These are phyloP conservation scores for Kandelia obovata DNA, from an alignment of 345 rosid genomes.

Conservation along the genomic window DNA sequence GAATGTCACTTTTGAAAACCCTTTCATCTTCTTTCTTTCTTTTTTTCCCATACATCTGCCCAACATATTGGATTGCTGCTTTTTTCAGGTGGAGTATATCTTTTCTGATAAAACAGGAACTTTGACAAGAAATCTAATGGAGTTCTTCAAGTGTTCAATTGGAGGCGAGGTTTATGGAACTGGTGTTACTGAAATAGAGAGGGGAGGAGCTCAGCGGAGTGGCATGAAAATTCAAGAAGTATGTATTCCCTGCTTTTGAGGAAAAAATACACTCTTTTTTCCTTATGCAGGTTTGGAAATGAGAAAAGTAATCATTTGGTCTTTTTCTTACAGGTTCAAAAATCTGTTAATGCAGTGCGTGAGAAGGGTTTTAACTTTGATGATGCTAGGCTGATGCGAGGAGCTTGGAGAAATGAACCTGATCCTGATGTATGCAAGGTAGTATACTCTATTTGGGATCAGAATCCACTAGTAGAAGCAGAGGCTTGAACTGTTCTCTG, in stretches of 20 bases:
- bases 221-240: conserved; percentile 79
- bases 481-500: neutral
- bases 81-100: conserved; percentile 85
- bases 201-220: conserved; percentile 63
- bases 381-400: conserved; percentile 83
- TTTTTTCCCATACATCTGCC: neutral
- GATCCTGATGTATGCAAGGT: conserved; percentile 96
- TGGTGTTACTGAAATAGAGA: conserved; percentile 92
- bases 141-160: conserved; percentile 98
- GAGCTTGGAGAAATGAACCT: conserved; percentile 98
- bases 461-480: conserved; percentile 1
- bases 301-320: neutral
- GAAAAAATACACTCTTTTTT: neutral
- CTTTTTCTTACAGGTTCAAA: conserved; percentile 41
- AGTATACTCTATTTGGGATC: conserved; percentile 14
- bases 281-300: neutral
- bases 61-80: conserved; percentile 17
- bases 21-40: neutral
- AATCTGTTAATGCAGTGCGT: conserved; percentile 41
- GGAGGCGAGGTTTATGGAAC: conserved; percentile 92
- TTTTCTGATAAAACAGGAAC: conserved; percentile 99
- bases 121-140: conserved; percentile 96
- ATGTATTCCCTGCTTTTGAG: conserved; percentile 15
- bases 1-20: neutral
- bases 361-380: conserved; percentile 98